A percentile compares a stretch with the other conserved stretches of the same genome.
Evolutionary conservation across 805 yeast genomes (phyloP).

Genomic region (Starmerella cellae): DNA sequence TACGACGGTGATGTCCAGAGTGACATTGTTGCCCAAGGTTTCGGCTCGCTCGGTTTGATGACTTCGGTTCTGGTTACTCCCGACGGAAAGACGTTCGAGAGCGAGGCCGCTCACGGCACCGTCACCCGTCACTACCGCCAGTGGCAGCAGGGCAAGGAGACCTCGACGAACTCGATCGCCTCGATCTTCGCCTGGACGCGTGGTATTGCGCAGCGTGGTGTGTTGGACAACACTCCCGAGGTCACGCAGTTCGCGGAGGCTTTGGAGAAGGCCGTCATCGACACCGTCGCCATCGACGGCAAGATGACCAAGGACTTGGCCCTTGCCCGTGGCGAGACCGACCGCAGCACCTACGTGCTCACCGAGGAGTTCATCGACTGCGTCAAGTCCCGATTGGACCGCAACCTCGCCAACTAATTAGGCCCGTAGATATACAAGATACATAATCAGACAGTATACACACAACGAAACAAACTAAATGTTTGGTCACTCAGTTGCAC

Average conservation of each 20-base stretch:
- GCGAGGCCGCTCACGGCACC: slow-evolving; percentile 99
- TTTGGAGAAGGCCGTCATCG: slow-evolving; percentile 73
- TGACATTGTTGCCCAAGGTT: slow-evolving; percentile 95
- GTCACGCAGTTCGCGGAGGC: slow-evolving; percentile 66
- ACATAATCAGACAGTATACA: background rate
- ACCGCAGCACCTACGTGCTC: slow-evolving; percentile 68
- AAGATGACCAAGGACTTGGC: slow-evolving; percentile 96
- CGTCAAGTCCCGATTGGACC: slow-evolving; percentile 53
- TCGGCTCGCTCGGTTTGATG: slow-evolving; percentile 93
- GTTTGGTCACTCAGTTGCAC: no score
- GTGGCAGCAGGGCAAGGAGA: slow-evolving; percentile 92
- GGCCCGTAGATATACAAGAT: background rate
- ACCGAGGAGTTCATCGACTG: slow-evolving; percentile 84
- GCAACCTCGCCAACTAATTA: slow-evolving; percentile 6
- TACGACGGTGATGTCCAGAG: slow-evolving; percentile 97
- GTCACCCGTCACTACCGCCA: slow-evolving; percentile 95
- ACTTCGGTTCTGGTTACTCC: slow-evolving; percentile 95
- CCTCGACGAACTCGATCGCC: slow-evolving; percentile 94
- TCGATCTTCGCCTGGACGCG: slow-evolving; percentile 95
- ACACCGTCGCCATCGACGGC: slow-evolving; percentile 69
- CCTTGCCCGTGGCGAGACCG: slow-evolving; percentile 73
- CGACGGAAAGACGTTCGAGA: slow-evolving; percentile 88
- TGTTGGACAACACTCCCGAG: slow-evolving; percentile 71
- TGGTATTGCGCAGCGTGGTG: slow-evolving; percentile 87
- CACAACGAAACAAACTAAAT: no score